Evolutionary conservation across 805 yeast genomes (phyloP), one percentile per base, ranked within the genome.

Genomic region (Hyphopichia homilentoma): DNA sequence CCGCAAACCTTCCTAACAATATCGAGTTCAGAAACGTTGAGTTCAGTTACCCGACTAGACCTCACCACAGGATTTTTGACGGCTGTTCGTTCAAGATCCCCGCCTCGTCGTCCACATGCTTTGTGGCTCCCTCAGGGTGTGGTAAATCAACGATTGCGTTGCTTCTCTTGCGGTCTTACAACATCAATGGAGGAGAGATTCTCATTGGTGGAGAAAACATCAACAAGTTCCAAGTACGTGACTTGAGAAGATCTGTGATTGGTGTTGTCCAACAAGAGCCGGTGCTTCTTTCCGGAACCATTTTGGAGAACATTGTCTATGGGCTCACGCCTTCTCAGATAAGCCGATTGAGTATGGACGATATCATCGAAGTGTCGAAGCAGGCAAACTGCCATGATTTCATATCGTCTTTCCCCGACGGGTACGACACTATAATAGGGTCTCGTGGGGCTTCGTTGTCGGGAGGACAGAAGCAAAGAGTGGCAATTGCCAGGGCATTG

Each of bases 381-480:
- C 73, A 71, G 48, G 82, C 83, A 29, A 77, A 77, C 38, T 66
- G 72, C 34, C 80, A 76, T 45, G 81, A 75, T 35, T 77, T 77
- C 43, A 70, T 77, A 30, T 57, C 57, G 51, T 55, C 70, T 1
- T 67, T 78, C 39, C 80, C 82, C 1, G 80, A 77, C 26, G 80
- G 79, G 2, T 77, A 75, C 45, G 76, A 77, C 33, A 77, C 83
- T 0, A 54, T 63, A 14, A 69, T 74, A 33, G 79, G 79, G 29
- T 54, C 73, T 6, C 61, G 77, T 29, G 83, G 83, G 0, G 68
- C 78, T 1, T 58, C 76, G 17, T 52, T 82, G 15, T 77, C 84
- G 4, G 89, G 88, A 23, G 89, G 89, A 8, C 89, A 82, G 54
- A 80, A 81, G 51, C 89, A 82, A 59, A 70, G 87, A 44, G 65